Base-by-base conservation (phyloP, 805 yeast genomes). In the Lachancea nothofagi region DNA sequence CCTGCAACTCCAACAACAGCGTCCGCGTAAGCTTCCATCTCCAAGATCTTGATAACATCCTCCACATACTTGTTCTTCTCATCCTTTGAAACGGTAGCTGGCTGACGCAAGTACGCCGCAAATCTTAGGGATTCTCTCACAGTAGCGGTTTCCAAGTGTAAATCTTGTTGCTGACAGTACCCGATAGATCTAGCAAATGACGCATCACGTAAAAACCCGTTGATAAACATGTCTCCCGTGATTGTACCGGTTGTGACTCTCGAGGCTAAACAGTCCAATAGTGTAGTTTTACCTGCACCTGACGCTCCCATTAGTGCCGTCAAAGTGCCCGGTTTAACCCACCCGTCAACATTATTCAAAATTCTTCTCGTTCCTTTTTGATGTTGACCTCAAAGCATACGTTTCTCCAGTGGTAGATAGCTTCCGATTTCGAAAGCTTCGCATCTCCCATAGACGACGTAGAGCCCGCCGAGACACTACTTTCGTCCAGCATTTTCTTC, bases 221-320 rank as follows among this genome's bases (percentile, higher is more conserved):
- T 81, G 19, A 83, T 89, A 57, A 80, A 64, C 71, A 77, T 72
- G 51, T 80, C 83, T 51, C 85, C 84, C 27, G 86, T 73, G 29
- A 83, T 74, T 13, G 76, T 78, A 62, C 90, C 93, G 57, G 74
- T 67, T 30, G 78, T 73, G 40, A 80, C 74, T 59, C 90, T 73
- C 54, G 79, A 83, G 17, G 87, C 79, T 44, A 83, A 70, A 49
- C 80, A 79, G 59, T 83, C 82, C 51, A 83, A 68, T 42, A 83
- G 66, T 2, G 90, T 83, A 19, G 93, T 83, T 55, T 83, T 83
- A 66, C 93, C 93, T 33, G 93, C 93, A 66, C 93, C 93, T 24
- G 90, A 83, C 38, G 81, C 83, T 54, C 93, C 93, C 89, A 83
- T 77, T 37, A 78, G 62, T 4, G 93, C 93, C 38, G 90, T 83